A percentile compares a stretch with the other conserved stretches of the same genome.
phyloP scores from a whole-genome alignment of 78 protist species.

The Chrysochromulina tobinii region DNA sequence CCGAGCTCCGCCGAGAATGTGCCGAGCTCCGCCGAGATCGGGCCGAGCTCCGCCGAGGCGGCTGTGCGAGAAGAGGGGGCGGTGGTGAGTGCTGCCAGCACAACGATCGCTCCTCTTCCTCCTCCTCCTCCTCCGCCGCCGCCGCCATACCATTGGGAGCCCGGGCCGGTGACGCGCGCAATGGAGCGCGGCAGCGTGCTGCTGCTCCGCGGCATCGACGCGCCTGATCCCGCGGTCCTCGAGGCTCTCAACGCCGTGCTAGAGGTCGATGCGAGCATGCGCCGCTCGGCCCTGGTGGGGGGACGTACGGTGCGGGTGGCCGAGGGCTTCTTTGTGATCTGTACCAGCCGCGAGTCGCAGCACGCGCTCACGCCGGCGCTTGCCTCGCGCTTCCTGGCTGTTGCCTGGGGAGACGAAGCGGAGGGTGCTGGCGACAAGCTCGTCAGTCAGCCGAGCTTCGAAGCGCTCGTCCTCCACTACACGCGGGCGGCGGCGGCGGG shows the following conservation, averaged over 20 bases:
- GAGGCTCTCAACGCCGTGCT: neutral
- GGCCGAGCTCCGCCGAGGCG: neutral
- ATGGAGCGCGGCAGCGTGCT: neutral
- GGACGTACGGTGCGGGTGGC: neutral
- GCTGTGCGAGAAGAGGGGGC: no score
- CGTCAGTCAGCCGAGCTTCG: no score
- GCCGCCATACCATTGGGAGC: neutral
- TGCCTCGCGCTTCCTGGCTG: no score
- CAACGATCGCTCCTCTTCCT: no score
- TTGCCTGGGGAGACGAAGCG: no score
- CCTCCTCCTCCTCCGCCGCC: no score
- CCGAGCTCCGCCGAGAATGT: neutral
- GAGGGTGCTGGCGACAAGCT: no score
- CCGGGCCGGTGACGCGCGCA: neutral
- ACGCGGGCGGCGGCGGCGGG: no score
- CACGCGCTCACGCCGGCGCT: neutral
- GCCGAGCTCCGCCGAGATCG: neutral
- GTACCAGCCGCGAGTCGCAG: neutral
- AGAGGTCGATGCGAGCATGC: neutral
- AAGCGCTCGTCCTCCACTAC: no score
- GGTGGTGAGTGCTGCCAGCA: no score
- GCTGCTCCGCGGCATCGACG: conserved; percentile 8
- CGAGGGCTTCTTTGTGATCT: neutral
- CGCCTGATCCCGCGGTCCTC: neutral
- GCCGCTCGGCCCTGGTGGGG: neutral